phyloP scores from a whole-genome alignment of 805 yeast genomes.

The Hyphopichia homilentoma region DNA sequence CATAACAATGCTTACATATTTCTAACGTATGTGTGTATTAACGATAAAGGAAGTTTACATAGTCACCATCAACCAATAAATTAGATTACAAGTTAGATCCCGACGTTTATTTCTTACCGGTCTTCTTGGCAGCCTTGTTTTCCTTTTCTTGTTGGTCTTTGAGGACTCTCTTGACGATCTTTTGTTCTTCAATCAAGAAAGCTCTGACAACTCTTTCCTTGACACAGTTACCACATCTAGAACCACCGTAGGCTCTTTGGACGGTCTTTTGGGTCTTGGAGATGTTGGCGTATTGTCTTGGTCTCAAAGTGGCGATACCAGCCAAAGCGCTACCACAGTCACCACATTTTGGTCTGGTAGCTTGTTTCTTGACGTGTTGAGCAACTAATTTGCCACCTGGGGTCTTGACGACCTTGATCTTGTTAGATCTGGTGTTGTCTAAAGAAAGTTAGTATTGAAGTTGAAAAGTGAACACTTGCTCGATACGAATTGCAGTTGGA shows the following conservation, averaged over 20 bases:
- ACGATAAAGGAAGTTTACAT: conserved; percentile 2
- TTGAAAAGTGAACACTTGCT: conserved; percentile 13
- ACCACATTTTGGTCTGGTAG: conserved; percentile 86
- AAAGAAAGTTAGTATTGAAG: conserved; percentile 12
- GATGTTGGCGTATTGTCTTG: conserved; percentile 93
- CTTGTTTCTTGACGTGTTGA: conserved; percentile 93
- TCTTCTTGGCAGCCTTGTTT: conserved; percentile 45
- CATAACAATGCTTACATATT: no score
- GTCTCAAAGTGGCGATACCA: conserved; percentile 93
- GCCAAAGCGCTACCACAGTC: conserved; percentile 79
- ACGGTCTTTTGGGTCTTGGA: conserved; percentile 98
- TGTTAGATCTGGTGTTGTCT: conserved; percentile 99
- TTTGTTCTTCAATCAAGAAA: conserved; percentile 99
- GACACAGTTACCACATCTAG: conserved; percentile 97
- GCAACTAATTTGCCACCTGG: conserved; percentile 99
- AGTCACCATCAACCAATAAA: no score
- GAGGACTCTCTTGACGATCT: conserved; percentile 98
- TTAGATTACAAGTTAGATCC: no score
- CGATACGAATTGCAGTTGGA: neutral
- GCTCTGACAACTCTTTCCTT: conserved; percentile 99
- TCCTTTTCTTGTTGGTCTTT: conserved; percentile 94
- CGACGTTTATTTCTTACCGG: conserved; percentile 31
- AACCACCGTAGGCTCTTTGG: conserved; percentile 99
- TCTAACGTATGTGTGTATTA: conserved; percentile 2
- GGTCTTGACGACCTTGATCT: conserved; percentile 99